Evolutionary conservation across 2,329 filamentous ascomycete species (phyloP).

Genomic region (Stachybotrys echinatus): DNA sequence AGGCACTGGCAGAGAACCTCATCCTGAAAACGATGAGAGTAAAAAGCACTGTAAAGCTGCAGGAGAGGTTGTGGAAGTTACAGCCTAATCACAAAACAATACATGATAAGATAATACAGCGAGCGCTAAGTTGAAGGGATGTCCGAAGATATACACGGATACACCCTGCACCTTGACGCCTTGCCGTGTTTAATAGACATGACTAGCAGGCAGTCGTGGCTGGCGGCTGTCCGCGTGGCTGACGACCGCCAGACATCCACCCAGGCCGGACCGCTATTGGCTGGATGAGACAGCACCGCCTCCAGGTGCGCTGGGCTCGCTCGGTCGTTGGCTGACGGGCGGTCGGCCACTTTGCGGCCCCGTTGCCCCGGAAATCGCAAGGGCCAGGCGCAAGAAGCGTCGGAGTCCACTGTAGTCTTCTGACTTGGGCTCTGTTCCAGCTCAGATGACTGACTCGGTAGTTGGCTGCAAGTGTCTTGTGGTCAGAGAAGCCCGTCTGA

Average conservation of each 20-base stretch:
- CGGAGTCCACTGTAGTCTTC: too few species aligned
- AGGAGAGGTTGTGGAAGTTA: too few species aligned
- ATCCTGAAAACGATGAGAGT: too few species aligned
- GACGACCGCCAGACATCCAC: background rate
- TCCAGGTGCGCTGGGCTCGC: background rate
- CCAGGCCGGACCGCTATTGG: background rate
- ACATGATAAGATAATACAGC: too few species aligned
- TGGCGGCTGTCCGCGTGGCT: background rate
- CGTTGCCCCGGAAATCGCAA: background rate
- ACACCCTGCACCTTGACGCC: background rate
- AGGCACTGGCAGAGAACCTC: conserved; percentile 22
- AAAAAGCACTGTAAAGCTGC: too few species aligned
- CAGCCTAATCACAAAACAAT: too few species aligned
- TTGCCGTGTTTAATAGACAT: too few species aligned
- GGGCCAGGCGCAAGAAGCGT: background rate
- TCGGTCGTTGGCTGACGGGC: background rate
- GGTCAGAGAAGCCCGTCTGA: too few species aligned
- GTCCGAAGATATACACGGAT: background rate
- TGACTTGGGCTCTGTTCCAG: background rate
- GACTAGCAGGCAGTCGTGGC: too few species aligned
- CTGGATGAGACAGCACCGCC: background rate
- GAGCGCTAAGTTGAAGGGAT: too few species aligned
- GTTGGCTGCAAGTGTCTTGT: background rate
- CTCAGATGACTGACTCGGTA: background rate
- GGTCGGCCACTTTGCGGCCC: too few species aligned